Conservation (phyloP, 2,329 filamentous ascomycete genomes). For the Colletotrichum tabaci region DNA sequence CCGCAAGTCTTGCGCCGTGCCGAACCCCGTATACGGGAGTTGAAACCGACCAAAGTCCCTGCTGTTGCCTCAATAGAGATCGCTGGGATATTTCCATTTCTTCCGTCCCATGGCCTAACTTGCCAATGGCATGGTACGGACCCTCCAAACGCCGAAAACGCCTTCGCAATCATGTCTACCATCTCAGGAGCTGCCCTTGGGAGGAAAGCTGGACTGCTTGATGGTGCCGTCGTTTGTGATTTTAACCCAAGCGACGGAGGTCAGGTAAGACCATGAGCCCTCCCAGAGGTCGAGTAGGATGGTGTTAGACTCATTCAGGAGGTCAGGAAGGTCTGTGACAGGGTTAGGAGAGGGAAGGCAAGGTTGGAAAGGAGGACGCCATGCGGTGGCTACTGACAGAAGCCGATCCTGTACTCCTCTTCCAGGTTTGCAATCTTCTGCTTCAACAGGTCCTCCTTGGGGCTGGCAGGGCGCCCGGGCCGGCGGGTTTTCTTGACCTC, state of each 20-base stretch:
- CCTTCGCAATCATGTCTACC: neutral
- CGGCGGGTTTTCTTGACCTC: slow-evolving; percentile 78
- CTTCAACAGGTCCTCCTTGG: slow-evolving; percentile 83
- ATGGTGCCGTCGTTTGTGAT: slow-evolving; percentile 76
- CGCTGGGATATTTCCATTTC: neutral
- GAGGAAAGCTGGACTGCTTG: slow-evolving; percentile 84
- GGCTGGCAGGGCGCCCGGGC: slow-evolving; percentile 83
- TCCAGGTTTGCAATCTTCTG: slow-evolving; percentile 79
- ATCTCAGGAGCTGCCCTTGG: slow-evolving; percentile 56
- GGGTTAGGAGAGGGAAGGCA: neutral
- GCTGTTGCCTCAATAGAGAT: slow-evolving; percentile 6
- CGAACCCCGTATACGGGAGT: slow-evolving; percentile 17
- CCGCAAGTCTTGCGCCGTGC: slow-evolving; percentile 7
- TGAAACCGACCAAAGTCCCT: slow-evolving; percentile 12
- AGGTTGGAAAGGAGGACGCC: neutral
- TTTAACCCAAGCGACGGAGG: slow-evolving; percentile 82
- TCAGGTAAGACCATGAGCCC: slow-evolving; percentile 85
- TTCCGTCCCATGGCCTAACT: neutral
- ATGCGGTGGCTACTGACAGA: slow-evolving; percentile 69
- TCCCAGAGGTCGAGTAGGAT: slow-evolving; percentile 81
- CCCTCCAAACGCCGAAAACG: slow-evolving; percentile 37
- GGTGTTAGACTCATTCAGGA: slow-evolving; percentile 77
- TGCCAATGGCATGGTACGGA: neutral
- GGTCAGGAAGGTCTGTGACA: slow-evolving; percentile 73
- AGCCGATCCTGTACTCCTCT: slow-evolving; percentile 87